These are phyloP conservation scores for Eimeria maxima DNA, from an alignment of 169 alveolate genomes.

Conservation along the genomic window DNA sequence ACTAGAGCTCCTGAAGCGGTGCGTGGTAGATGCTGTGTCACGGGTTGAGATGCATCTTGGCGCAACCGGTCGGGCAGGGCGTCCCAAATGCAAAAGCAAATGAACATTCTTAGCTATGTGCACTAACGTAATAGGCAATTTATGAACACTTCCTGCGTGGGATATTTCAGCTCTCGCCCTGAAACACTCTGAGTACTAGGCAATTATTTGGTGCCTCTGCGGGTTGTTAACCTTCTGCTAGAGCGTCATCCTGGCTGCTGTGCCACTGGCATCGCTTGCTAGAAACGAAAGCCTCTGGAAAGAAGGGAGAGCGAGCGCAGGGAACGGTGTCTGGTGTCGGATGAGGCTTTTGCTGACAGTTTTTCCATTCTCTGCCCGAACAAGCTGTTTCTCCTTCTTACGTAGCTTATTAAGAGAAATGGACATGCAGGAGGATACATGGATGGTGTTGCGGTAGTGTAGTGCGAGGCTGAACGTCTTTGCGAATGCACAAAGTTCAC, in stretches of 20 bases:
- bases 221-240: neutral
- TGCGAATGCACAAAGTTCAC: no score
- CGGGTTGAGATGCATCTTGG: no score
- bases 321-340: neutral
- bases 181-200: neutral
- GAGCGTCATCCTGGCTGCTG: neutral
- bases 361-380: neutral
- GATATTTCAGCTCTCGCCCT: neutral
- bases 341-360: neutral
- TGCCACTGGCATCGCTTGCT: neutral
- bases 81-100: no score
- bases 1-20: neutral
- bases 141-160: no score
- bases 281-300: neutral
- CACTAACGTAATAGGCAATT: no score
- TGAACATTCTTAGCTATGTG: no score
- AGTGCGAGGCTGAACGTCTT: no score
- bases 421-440: no score
- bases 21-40: neutral
- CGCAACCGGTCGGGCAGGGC: no score
- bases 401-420: no score
- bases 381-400: neutral
- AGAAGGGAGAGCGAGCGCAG: neutral
- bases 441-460: no score
- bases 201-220: neutral